Evolutionary conservation across 805 yeast species (phyloP).

Genomic region (Jamesozyma lodderae): DNA sequence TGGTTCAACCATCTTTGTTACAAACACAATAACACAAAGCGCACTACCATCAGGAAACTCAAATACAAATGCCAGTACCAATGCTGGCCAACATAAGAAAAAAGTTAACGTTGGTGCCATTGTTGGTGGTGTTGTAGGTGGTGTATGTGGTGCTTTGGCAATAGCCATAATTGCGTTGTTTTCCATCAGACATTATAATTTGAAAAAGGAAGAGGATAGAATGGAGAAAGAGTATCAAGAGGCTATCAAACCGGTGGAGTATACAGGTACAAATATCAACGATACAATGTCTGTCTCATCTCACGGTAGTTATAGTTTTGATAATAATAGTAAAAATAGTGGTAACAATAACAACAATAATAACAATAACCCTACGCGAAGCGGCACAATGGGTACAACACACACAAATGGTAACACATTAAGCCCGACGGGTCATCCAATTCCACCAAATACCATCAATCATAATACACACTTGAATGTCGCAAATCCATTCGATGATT

Average conservation of each 20-base stretch:
- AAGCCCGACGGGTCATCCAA: neutral
- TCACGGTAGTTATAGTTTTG: conserved; percentile 5
- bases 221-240: conserved; percentile 52
- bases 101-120: conserved; percentile 42
- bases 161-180: conserved; percentile 35
- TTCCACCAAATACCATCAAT: neutral
- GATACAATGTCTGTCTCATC: conserved; percentile 6
- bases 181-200: conserved; percentile 31
- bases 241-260: conserved; percentile 41
- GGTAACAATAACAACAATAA: conserved; percentile 2
- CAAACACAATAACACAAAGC: conserved; percentile 21
- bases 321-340: conserved; percentile 2
- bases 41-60: conserved; percentile 9
- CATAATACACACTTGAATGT: conserved; percentile 17
- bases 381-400: neutral
- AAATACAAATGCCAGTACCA: conserved; percentile 2
- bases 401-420: neutral
- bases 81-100: conserved; percentile 8
- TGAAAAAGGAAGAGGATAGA: conserved; percentile 36
- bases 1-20: conserved; percentile 23
- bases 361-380: neutral
- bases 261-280: conserved; percentile 6
- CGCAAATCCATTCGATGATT: conserved; percentile 61
- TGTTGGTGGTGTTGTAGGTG: conserved; percentile 57
- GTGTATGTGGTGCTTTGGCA: conserved; percentile 38